These are phyloP conservation scores for Fagopyrum homotropicum DNA, from an alignment of 148 eudicot genomes.

Conservation along the genomic window DNA sequence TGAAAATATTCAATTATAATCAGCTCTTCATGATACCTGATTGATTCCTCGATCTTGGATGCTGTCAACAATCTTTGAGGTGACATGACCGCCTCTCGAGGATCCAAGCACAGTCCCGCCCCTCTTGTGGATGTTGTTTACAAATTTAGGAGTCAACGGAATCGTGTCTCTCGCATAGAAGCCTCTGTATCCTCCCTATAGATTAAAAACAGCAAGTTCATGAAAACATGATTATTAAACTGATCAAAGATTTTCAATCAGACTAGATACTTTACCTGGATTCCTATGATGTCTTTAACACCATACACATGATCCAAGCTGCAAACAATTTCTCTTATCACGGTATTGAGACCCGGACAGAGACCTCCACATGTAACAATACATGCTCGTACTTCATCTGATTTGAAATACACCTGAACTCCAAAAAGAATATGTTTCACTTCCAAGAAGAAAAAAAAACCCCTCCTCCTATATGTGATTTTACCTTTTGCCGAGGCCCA, in stretches of 20 bases:
- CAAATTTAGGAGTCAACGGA: slow-evolving; percentile 63
- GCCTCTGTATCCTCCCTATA: slow-evolving; percentile 83
- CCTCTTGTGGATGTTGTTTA: slow-evolving; percentile 78
- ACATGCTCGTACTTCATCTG: slow-evolving; percentile 80
- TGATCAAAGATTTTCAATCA: neutral
- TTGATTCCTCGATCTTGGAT: slow-evolving; percentile 90
- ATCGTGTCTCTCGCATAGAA: slow-evolving; percentile 73
- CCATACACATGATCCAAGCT: slow-evolving; percentile 78
- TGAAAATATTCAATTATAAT: too few species aligned
- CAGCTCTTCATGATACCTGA: slow-evolving; percentile 38
- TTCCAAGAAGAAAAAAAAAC: neutral
- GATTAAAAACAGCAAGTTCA: neutral
- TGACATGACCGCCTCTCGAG: slow-evolving; percentile 82
- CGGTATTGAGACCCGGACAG: slow-evolving; percentile 90
- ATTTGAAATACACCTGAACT: slow-evolving; percentile 56
- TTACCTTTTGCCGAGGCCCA: slow-evolving; percentile 81
- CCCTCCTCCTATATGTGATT: neutral
- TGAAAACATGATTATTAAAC: neutral
- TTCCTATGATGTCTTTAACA: slow-evolving; percentile 62
- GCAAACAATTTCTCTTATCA: slow-evolving; percentile 77
- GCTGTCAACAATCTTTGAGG: slow-evolving; percentile 78
- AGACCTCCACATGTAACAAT: slow-evolving; percentile 90
- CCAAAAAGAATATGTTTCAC: neutral
- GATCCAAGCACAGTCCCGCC: slow-evolving; percentile 86
- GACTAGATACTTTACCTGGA: slow-evolving; percentile 34